Evolutionary conservation across 306 rosid genomes (phyloP).

Genomic region (Albizia julibrissin): DNA sequence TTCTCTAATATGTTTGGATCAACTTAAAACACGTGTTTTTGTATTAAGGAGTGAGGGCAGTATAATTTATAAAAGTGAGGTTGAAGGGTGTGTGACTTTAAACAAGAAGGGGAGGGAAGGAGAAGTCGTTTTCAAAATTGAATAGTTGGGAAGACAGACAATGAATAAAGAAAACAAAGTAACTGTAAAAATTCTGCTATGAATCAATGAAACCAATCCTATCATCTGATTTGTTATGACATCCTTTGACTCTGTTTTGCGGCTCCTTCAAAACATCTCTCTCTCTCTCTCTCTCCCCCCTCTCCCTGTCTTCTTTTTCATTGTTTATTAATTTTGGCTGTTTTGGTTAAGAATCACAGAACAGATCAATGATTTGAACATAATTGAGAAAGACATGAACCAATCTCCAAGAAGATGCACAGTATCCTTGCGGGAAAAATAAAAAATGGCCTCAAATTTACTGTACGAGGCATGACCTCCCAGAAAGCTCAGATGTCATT

Average conservation of each 20-base stretch:
- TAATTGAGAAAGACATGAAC: background rate
- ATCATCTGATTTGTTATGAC: background rate
- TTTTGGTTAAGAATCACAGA: background rate
- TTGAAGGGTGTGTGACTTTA: background rate
- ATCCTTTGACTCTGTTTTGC: background rate
- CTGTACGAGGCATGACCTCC: background rate
- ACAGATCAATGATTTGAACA: conserved; percentile 11
- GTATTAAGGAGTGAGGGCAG: too few species aligned
- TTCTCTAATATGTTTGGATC: too few species aligned
- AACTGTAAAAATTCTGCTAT: background rate
- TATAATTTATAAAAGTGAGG: background rate
- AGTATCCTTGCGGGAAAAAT: background rate
- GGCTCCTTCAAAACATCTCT: conserved; percentile 3
- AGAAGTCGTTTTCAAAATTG: background rate
- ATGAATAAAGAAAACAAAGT: conserved; percentile 6
- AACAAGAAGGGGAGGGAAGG: background rate
- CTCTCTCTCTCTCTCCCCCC: background rate
- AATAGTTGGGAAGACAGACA: background rate
- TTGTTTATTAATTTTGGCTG: background rate
- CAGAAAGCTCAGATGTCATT: background rate
- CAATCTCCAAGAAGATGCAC: background rate
- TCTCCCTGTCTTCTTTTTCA: too few species aligned
- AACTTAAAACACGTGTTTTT: too few species aligned
- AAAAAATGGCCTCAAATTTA: background rate
- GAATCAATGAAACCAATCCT: conserved; percentile 1